Evolutionary conservation across 2,329 filamentous ascomycete species (phyloP).

Genomic region (Apiospora marii): DNA sequence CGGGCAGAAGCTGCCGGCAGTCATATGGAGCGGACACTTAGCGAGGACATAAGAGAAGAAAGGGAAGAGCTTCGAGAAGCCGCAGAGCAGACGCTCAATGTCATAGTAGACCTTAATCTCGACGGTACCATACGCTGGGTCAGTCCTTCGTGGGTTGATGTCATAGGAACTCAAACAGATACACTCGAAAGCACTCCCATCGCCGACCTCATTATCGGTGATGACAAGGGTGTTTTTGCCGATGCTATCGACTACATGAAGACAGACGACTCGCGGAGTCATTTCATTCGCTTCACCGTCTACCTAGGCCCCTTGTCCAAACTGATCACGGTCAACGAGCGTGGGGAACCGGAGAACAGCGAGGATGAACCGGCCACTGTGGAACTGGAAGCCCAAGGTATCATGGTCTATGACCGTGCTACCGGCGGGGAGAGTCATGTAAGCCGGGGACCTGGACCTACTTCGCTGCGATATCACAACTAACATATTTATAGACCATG

Average conservation of each 20-base stretch:
- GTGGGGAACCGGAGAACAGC: constrained; percentile 48
- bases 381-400: constrained; percentile 93
- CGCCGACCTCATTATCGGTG: constrained; percentile 78
- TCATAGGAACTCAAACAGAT: constrained; percentile 81
- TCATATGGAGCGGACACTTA: constrained; percentile 73
- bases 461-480: constrained; percentile 36
- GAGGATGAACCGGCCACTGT: constrained; percentile 62
- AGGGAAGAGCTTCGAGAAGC: constrained; percentile 93
- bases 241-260: constrained; percentile 89
- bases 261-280: constrained; percentile 90
- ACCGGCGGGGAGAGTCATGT: constrained; percentile 91
- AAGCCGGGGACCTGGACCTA: constrained; percentile 50
- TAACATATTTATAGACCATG: constrained; percentile 76
- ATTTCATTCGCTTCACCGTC: constrained; percentile 84
- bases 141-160: constrained; percentile 93
- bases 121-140: constrained; percentile 94
- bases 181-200: constrained; percentile 80
- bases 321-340: constrained; percentile 57
- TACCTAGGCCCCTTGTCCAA: constrained; percentile 74
- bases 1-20: constrained; percentile 55
- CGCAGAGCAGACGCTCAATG: constrained; percentile 94
- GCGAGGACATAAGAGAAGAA: constrained; percentile 91
- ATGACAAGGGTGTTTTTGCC: constrained; percentile 81
- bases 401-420: constrained; percentile 94
- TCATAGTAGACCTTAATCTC: constrained; percentile 92